Base-by-base conservation (phyloP, 2,329 filamentous ascomycete species). In the Aureobasidium sp. region DNA sequence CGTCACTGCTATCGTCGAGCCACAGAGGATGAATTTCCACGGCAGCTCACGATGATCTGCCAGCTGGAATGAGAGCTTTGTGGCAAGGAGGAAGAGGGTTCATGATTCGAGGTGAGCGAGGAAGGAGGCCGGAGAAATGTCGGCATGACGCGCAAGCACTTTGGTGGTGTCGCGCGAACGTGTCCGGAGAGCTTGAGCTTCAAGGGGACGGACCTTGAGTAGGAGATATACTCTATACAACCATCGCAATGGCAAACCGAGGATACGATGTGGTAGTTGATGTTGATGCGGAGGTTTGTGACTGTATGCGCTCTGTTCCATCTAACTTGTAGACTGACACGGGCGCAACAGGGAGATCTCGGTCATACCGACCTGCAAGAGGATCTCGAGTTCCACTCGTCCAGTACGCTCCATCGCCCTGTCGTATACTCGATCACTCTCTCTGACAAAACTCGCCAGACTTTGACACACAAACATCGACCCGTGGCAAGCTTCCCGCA, bases 211-310 rank as follows among this genome's bases (percentile, higher is more conserved):
- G n/a, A n/a, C 11, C 2, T 39, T 39, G 35, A 7, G 29, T 7
- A 17, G 9, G 29, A 44, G 40, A 42, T 7, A 42, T 9, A 22
- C 40, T 33, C 45, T 31, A 56, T 14, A 56, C 52, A 56, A 39
- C 9, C 33, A 48, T 37, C 54, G 54, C 56, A 56, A 74, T 74
- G 72, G 68, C 69, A 48, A 89, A 89, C 75, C 83, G 90, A 72
- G 92, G 92, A 69, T 99, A 99, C 76, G 94, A 99, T 80, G 94
- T 96, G 65, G 93, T 99, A 67, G 94, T 99, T 64, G 94, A 99
- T 71, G 88, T 97, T 61, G 94, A 99, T 74, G 90, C 94, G 71
- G 94, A 97, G 84, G 91, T 96, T 78, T 67, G 76, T 48, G 11
- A 17, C 14, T 63, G 22, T 15, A 24, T 17, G 17, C 11, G 31